Evolutionary conservation across 1,284 basidiomycete genomes (phyloP).

Genomic region (Leccinum pachyderme): DNA sequence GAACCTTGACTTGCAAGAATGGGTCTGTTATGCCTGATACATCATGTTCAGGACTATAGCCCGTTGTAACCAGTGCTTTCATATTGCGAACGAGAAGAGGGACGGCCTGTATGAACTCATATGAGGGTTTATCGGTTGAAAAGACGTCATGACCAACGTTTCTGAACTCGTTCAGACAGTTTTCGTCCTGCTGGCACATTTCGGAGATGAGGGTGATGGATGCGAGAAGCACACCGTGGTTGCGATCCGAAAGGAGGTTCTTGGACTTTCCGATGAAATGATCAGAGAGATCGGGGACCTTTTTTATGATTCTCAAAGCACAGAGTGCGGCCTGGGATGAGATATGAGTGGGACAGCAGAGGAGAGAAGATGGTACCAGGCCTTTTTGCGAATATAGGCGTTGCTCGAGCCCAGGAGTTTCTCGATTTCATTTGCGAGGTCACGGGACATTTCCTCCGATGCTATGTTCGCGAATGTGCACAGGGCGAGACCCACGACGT

Average conservation of each 20-base stretch:
- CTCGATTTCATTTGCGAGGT: constrained; percentile 96
- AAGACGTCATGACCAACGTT: constrained; percentile 52
- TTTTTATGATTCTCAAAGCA: constrained; percentile 93
- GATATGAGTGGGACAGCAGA: constrained; percentile 8
- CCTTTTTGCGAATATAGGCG: constrained; percentile 99
- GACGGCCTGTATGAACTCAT: constrained; percentile 62
- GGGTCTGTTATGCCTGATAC: constrained; percentile 99
- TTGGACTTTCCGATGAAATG: constrained; percentile 91
- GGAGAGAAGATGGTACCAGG: constrained; percentile 31
- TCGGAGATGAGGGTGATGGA: constrained; percentile 95
- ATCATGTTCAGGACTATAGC: constrained; percentile 98
- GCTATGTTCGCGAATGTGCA: constrained; percentile 99
- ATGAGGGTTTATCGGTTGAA: not conserved
- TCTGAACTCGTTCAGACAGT: constrained; percentile 82
- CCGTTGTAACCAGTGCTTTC: constrained; percentile 93
- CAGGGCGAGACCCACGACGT: constrained; percentile 94
- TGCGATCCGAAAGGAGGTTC: constrained; percentile 90
- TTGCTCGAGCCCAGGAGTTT: constrained; percentile 97
- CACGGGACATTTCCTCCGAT: constrained; percentile 97
- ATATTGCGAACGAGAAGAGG: constrained; percentile 93
- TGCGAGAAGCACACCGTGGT: constrained; percentile 94
- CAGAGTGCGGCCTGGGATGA: constrained; percentile 83
- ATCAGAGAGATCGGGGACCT: constrained; percentile 95
- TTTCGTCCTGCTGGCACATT: constrained; percentile 83
- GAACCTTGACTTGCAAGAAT: constrained; percentile 95